Base-by-base conservation (phyloP, 345 rosid genomes). In the Salix caprea region DNA sequence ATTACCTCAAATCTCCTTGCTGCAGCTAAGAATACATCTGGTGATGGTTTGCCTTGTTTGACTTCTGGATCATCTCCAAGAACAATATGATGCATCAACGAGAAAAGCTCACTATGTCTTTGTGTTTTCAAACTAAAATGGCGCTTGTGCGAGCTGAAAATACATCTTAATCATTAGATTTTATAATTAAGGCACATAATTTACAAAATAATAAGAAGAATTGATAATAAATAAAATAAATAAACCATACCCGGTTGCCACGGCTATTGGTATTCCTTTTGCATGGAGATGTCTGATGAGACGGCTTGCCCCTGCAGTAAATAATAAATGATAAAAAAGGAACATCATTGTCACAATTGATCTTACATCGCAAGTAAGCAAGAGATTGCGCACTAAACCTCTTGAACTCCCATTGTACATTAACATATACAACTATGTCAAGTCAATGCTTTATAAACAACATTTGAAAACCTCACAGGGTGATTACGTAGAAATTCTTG, bases 41-140 rank as follows among this genome's bases (percentile, higher is more conserved):
- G 97, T 2, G 97, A 80, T 15, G 97, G 99, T 85, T 95, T 93
- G 71, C 99, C 99, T 80, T 86, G 85, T 86, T 91, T 90, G 83
- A 95, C 97, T 86, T 93, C 99, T 18, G 96, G 96, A 77, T 95
- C 97, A 85, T 95, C 97, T 76, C 99, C 97, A 65, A 84, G 87
- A 74, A 95, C 97, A 79, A 89, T 67, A 82, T 95, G 99, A 87
- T 93, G 96, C 97, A 95, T 95, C 89, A 93, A 86, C 6, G 94
- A 88, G 50, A 95, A 93, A 77, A 93, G 89, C 70, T 91, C 91
- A 34, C 89, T 80, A 39, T 93, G 98, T 68, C 84, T 87, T 84
- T 88, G 91, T 14, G 97, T 95, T 84, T 95, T 93, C 77, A 95
- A 84, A 69, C 83, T 90, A 86, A 86, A 95, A 88, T 95, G 98